Evolutionary conservation across 805 yeast species (phyloP), one percentile per base, ranked within the genome.

Genomic region (Spathaspora passalidarum): DNA sequence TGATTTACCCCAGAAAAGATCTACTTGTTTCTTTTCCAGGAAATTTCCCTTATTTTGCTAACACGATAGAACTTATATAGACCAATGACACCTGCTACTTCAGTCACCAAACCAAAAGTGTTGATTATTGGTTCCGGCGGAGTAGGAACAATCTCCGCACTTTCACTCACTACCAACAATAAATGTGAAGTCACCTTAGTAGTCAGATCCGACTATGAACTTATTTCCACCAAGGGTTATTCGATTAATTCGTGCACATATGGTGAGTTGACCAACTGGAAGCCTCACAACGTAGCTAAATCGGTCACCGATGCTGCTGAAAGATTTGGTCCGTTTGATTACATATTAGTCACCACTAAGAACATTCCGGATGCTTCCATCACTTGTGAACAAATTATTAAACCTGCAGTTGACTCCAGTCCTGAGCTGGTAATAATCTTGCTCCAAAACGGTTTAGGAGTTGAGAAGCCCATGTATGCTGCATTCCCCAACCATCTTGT

Each of bases 51-150:
- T 25, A 25, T 25, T 25, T 25, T 25, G n/a, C n/a, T n/a, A n/a
- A n/a, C n/a, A n/a, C n/a, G n/a, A n/a, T n/a, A n/a, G n/a, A n/a
- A n/a, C n/a, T n/a, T n/a, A n/a, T n/a, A n/a, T n/a, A n/a, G n/a
- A n/a, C n/a, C n/a, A n/a, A n/a, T 29, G 34, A 29, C 34, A 29
- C 34, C 34, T 3, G n/a, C n/a, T 29, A 29, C 41, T 25, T 23
- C 38, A 18, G 10, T 21, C 8, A n/a, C 38, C 29, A 40, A 40
- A 43, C 60, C 65, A 5, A 63, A 56, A 37, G 81, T 83, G 14
- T 68, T 88, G 10, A 68, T 88, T 9, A 76, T 88, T 34, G 96
- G 96, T 9, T 77, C 88, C 37, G 96, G 96, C 13, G 96, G 96
- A 32, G 94, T 88, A 9, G 96, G 96, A 32, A 76, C 88, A 14